A percentile compares a stretch with the other conserved stretches of the same genome.
Evolutionary conservation across 441 rosid genomes (phyloP).

Genomic region (Populus hybrid): DNA sequence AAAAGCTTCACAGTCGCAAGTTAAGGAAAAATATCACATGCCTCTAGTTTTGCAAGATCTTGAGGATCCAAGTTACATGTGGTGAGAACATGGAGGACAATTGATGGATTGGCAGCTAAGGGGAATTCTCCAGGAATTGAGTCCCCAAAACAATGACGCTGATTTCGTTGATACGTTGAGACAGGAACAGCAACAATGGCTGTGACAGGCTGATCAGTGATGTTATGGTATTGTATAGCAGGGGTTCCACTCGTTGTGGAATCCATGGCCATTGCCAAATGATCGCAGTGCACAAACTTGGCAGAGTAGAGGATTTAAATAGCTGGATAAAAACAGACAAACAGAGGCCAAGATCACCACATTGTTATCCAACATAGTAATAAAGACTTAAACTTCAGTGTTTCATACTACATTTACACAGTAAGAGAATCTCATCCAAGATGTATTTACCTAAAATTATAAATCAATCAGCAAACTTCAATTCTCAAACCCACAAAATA

Average conservation of each 20-base stretch:
- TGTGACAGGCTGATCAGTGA: slow-evolving; percentile 68
- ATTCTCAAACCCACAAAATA: slow-evolving; percentile 50
- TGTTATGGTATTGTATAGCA: slow-evolving; percentile 59
- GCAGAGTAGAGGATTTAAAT: slow-evolving; percentile 30
- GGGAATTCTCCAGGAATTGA: slow-evolving; percentile 93
- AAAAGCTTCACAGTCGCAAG: slow-evolving; percentile 3
- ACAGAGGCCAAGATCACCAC: slow-evolving; percentile 17
- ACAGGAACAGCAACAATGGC: slow-evolving; percentile 51
- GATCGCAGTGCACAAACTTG: slow-evolving; percentile 56
- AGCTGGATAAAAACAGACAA: slow-evolving; percentile 27
- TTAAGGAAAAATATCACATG: slow-evolving; percentile 32
- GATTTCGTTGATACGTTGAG: slow-evolving; percentile 58
- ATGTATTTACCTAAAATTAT: slow-evolving; percentile 32
- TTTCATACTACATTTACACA: slow-evolving; percentile 4
- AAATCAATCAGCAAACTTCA: slow-evolving; percentile 43
- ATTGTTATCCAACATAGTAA: slow-evolving; percentile 19
- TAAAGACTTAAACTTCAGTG: background rate
- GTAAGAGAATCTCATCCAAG: slow-evolving; percentile 11
- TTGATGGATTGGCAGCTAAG: slow-evolving; percentile 85
- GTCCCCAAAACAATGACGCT: slow-evolving; percentile 81
- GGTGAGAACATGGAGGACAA: slow-evolving; percentile 92
- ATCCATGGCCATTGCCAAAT: slow-evolving; percentile 85
- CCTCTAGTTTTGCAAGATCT: slow-evolving; percentile 97
- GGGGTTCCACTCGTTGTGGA: slow-evolving; percentile 79
- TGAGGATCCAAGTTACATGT: slow-evolving; percentile 83